These are phyloP conservation scores for Apiotrichum sp. DNA, from an alignment of 1,284 basidiomycete species.

Conservation along the genomic window DNA sequence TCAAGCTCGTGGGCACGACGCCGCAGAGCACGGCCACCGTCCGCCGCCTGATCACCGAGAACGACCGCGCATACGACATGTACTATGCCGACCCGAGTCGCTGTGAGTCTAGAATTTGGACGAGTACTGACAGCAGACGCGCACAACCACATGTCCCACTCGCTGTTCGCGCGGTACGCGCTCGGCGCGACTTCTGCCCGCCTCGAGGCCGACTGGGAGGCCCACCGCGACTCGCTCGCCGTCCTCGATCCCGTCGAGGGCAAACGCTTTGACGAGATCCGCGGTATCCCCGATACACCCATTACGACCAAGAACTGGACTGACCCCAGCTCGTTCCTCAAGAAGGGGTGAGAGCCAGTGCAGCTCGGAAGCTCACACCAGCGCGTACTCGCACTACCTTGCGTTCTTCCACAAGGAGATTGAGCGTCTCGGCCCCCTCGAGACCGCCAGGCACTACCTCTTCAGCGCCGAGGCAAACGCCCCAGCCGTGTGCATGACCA, in stretches of 20 bases:
- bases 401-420: conserved; percentile 56
- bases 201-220: conserved; percentile 48
- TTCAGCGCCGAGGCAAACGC: conserved; percentile 48
- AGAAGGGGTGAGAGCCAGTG: conserved; percentile 50
- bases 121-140: conserved; percentile 19
- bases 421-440: conserved; percentile 47
- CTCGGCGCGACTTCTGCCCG: conserved; percentile 56
- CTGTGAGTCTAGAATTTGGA: conserved; percentile 20
- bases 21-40: conserved; percentile 50
- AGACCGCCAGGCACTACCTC: conserved; percentile 54
- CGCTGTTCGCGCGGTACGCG: conserved; percentile 57
- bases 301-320: conserved; percentile 52
- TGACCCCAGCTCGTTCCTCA: conserved; percentile 52
- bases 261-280: conserved; percentile 17
- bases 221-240: conserved; percentile 43
- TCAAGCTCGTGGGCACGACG: conserved; percentile 52
- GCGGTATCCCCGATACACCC: conserved; percentile 19
- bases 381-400: conserved; percentile 55
- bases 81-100: conserved; percentile 42
- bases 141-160: conserved; percentile 58
- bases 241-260: conserved; percentile 50
- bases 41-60: conserved; percentile 54
- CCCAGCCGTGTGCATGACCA: conserved; percentile 53
- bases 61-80: conserved; percentile 57
- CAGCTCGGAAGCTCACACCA: conserved; percentile 19